Evolutionary conservation across 768 basidiomycete genomes (phyloP).

Genomic region (Russula ochroleuca): DNA sequence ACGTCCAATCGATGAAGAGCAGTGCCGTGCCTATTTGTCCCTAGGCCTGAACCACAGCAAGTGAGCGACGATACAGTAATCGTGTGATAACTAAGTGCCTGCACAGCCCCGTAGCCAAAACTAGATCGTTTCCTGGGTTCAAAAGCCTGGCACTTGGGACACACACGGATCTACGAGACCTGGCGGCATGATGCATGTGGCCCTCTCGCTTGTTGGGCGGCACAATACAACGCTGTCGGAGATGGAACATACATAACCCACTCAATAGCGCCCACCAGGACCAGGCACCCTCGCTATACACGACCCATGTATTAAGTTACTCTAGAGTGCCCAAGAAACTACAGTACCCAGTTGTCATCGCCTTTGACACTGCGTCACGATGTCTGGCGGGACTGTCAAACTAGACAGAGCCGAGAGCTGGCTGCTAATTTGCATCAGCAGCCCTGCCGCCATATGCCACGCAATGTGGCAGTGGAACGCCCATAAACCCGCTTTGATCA

Average conservation of each 20-base stretch:
- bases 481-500: slow-evolving; percentile 17
- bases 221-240: neutral
- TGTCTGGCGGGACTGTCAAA: slow-evolving; percentile 16
- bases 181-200: neutral
- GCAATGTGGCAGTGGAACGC: slow-evolving; percentile 26
- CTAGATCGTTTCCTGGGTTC: neutral
- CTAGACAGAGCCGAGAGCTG: slow-evolving; percentile 8
- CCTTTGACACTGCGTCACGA: slow-evolving; percentile 12
- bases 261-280: neutral
- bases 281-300: too few relatives aligned
- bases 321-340: neutral
- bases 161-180: neutral
- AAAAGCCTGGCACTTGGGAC: too few relatives aligned
- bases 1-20: neutral
- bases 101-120: neutral
- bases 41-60: too few relatives aligned
- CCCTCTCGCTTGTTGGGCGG: neutral
- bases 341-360: neutral
- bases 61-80: neutral
- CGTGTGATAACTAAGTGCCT: neutral
- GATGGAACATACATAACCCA: neutral
- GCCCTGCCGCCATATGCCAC: slow-evolving; percentile 24
- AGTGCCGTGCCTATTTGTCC: neutral
- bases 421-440: slow-evolving; percentile 21
- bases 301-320: too few relatives aligned